Evolutionary conservation across 164 flowering plant genomes (phyloP), one percentile per base, ranked within the genome.

Genomic region (Umbellularia californica): DNA sequence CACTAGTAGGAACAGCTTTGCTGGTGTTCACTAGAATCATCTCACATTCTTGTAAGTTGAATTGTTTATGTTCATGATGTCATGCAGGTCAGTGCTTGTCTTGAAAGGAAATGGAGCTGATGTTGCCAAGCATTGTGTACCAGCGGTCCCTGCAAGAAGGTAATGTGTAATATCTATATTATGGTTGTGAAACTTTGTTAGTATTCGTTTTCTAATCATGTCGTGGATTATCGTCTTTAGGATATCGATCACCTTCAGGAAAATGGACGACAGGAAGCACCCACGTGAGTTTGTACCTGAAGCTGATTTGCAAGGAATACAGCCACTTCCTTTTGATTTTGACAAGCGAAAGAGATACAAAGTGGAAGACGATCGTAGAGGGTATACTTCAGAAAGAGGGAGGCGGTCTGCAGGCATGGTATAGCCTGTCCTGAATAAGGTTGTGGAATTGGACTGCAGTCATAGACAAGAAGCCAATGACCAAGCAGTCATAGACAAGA

Each of bases 181-280:
- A 11, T 60, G 10, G 9, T 11, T 12, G 5, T 0, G 35, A 20
- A 2, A 41, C 17, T 28, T 67, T 30, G 17, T 35, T 33, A 4
- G 2, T 41, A 23, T 28, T 28, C 7, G 13, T 15, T 55, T 15
- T 55, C 60, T 55, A 15, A 55, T 55, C 60, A 55, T 14, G 20
- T 4, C 2, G 13, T 17, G 60, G 35, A 55, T 79, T 33, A 33
- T 35, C 10, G 12, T 70, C 41, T 63, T 6, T 75, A 95, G 99
- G 90, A 93, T 95, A 68, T 95, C 99, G 19, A 93, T 95, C 66
- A 93, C 99, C 3, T 95, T 95, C 78, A 83, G 98, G 80, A 95
- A 79, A 82, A 95, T 95, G 98, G 96, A 90, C 55, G 95, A 87
- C 60, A 73, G 87, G 7, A 95, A 89, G 77, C 78, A 82, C 50